Conservation (phyloP, 805 yeast genomes). For the Suhomyces xylopsoci region DNA sequence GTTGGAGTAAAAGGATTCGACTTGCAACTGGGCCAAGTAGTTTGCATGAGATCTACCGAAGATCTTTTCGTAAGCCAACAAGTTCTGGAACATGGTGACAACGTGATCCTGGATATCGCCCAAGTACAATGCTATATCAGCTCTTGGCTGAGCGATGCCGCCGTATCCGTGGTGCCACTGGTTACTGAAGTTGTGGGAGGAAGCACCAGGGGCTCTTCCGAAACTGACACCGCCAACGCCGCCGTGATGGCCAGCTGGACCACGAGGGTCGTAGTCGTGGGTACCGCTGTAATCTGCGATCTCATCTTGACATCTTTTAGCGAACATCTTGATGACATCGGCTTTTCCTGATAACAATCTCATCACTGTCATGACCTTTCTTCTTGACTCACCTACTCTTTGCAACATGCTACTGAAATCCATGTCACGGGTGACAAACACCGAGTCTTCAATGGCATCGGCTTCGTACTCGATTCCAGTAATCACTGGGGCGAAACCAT, state of each 20-base stretch:
- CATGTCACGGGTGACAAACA: slow-evolving; percentile 20
- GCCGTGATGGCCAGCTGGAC: slow-evolving; percentile 13
- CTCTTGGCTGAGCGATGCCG: slow-evolving; percentile 24
- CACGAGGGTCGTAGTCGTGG: slow-evolving; percentile 4
- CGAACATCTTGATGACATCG: slow-evolving; percentile 28
- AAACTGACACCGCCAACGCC: slow-evolving; percentile 27
- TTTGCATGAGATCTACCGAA: slow-evolving; percentile 26
- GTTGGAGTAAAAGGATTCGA: slow-evolving; percentile 25
- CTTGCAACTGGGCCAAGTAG: slow-evolving; percentile 31
- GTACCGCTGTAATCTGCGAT: slow-evolving; percentile 9
- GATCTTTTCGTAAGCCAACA: slow-evolving; percentile 27
- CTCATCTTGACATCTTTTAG: slow-evolving; percentile 28
- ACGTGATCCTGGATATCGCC: slow-evolving; percentile 33
- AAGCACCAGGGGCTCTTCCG: slow-evolving; percentile 36
- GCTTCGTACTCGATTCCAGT: slow-evolving; percentile 29
- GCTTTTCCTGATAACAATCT: slow-evolving; percentile 28
- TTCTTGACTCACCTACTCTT: slow-evolving; percentile 24
- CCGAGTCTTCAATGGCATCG: slow-evolving; percentile 28
- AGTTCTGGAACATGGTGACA: slow-evolving; percentile 29
- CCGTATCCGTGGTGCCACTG: slow-evolving; percentile 6
- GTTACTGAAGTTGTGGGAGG: slow-evolving; percentile 7
- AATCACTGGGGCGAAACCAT: slow-evolving; percentile 29
- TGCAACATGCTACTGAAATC: slow-evolving; percentile 24
- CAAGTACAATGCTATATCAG: slow-evolving; percentile 29
- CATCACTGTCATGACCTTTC: slow-evolving; percentile 30